These are phyloP conservation scores for Trichoderma breve DNA, from an alignment of 2,329 filamentous ascomycete species.

Conservation along the genomic window DNA sequence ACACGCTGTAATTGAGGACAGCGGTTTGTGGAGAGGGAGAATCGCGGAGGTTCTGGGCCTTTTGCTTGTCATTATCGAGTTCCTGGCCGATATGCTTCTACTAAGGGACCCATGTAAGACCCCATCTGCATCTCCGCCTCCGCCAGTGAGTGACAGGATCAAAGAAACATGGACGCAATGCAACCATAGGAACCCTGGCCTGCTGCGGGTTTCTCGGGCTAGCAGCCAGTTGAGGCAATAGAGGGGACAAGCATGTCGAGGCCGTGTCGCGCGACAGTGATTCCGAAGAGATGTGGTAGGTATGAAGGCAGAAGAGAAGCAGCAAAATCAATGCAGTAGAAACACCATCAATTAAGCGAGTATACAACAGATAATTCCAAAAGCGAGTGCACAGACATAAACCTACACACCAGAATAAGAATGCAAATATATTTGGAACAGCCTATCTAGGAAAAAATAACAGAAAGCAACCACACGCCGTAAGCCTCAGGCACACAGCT, in stretches of 20 bases:
- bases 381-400: not conserved
- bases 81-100: not conserved
- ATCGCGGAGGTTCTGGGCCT: not conserved
- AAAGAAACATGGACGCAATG: not conserved
- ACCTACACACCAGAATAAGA: not conserved
- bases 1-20: conserved; percentile 3
- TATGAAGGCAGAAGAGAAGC: not conserved
- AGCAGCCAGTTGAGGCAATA: not conserved
- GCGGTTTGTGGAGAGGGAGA: not conserved
- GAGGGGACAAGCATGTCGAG: not conserved
- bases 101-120: not conserved
- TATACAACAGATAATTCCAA: not conserved
- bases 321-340: not conserved
- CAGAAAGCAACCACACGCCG: not conserved
- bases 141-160: not conserved
- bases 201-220: not conserved
- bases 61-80: not conserved
- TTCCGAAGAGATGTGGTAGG: not conserved
- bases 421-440: not conserved
- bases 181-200: not conserved
- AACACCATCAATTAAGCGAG: not conserved
- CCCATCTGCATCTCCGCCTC: not conserved
- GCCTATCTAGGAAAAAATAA: not conserved
- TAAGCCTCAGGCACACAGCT: conserved; percentile 2
- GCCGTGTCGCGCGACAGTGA: not conserved